A percentile compares a stretch with the other conserved stretches of the same genome.
Conservation (phyloP, 176 grass and related monocot species). For the Rhynchospora pubera region DNA sequence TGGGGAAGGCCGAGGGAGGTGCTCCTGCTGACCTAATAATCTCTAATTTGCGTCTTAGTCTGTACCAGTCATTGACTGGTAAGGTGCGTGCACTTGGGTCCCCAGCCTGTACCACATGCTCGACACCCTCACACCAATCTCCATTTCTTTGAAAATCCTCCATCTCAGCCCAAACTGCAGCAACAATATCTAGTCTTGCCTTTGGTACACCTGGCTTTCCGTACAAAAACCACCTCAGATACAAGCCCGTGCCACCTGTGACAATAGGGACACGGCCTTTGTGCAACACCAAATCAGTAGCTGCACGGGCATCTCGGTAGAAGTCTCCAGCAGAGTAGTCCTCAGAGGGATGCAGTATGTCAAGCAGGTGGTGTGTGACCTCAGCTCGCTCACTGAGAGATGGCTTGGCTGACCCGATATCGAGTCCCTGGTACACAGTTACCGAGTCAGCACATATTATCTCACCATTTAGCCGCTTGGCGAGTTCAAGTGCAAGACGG, state of each 20-base stretch:
- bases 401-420: constrained; percentile 71
- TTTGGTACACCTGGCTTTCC: constrained; percentile 69
- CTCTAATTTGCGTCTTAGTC: constrained; percentile 50
- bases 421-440: constrained; percentile 61
- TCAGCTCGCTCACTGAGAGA: constrained; percentile 18
- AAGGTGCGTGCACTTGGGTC: constrained; percentile 46
- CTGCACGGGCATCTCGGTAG: constrained; percentile 45
- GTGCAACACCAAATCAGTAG: constrained; percentile 34
- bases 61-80: constrained; percentile 55
- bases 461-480: constrained; percentile 56
- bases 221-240: constrained; percentile 77
- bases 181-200: constrained; percentile 26
- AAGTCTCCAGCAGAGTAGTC: constrained; percentile 76
- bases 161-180: constrained; percentile 46
- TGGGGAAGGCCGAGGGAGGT: constrained; percentile 50
- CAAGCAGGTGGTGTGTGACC: constrained; percentile 55
- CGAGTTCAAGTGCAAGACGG: constrained; percentile 50
- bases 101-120: constrained; percentile 54
- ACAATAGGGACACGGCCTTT: constrained; percentile 46
- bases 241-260: constrained; percentile 67
- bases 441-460: constrained; percentile 65
- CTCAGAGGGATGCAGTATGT: constrained; percentile 44
- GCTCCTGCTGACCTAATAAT: constrained; percentile 56
- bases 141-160: constrained; percentile 30
- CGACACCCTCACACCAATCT: constrained; percentile 60